phyloP scores from a whole-genome alignment of 495 filamentous ascomycete genomes.

The Oleoguttula mirabilis region DNA sequence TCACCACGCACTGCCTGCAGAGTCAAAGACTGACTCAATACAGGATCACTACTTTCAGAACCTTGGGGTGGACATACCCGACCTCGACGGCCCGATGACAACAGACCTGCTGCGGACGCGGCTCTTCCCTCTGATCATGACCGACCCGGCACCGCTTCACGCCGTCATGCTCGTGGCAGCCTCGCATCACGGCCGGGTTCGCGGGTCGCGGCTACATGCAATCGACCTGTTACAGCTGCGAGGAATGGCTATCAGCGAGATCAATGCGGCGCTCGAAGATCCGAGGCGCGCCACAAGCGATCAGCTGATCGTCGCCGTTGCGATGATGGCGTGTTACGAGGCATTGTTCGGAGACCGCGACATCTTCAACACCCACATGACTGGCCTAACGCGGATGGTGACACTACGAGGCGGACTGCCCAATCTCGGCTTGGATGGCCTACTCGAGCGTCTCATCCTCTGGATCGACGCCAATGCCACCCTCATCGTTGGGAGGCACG shows the following conservation, averaged over 20 bases:
- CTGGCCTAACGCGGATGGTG: slow-evolving; percentile 17
- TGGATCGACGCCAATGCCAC: slow-evolving; percentile 21
- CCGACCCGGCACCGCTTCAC: slow-evolving; percentile 33
- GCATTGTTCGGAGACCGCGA: slow-evolving; percentile 17
- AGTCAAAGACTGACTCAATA: neutral
- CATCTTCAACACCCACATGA: slow-evolving; percentile 22
- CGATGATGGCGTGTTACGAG: slow-evolving; percentile 18
- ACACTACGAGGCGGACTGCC: slow-evolving; percentile 14
- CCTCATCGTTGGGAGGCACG: neutral
- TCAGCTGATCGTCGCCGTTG: slow-evolving; percentile 15
- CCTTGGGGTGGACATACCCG: slow-evolving; percentile 38
- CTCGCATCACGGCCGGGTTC: slow-evolving; percentile 31
- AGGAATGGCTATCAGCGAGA: slow-evolving; percentile 17
- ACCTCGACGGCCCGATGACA: slow-evolving; percentile 31
- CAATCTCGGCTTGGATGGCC: slow-evolving; percentile 15
- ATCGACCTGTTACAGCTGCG: slow-evolving; percentile 16
- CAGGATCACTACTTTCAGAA: slow-evolving; percentile 28
- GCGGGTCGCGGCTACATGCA: slow-evolving; percentile 5
- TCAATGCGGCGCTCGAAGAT: slow-evolving; percentile 18
- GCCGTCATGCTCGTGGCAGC: slow-evolving; percentile 36
- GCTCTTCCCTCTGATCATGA: slow-evolving; percentile 38
- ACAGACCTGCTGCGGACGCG: slow-evolving; percentile 31
- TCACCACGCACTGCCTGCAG: neutral
- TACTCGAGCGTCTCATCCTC: slow-evolving; percentile 17
- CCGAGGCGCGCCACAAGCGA: slow-evolving; percentile 8